These are phyloP conservation scores for Phytophthora colocasiae DNA, from an alignment of 352 stramenopile species.

Conservation along the genomic window DNA sequence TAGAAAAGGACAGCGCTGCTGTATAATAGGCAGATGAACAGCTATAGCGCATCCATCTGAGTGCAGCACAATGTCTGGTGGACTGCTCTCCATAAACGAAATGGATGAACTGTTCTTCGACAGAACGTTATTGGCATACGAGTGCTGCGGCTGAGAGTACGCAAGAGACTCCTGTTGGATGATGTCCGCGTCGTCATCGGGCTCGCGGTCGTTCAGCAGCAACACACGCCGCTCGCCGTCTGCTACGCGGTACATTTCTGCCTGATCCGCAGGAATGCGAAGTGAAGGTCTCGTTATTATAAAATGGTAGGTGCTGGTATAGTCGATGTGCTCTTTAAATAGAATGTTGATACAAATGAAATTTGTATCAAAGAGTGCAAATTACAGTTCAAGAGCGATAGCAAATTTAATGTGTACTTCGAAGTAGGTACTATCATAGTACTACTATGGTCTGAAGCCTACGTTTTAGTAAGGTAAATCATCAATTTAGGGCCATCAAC, in stretches of 20 bases:
- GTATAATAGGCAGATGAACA: constrained; percentile 45
- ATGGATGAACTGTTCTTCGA: constrained; percentile 12
- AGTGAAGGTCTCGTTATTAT: neutral
- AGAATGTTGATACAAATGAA: neutral
- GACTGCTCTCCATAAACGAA: constrained; percentile 14
- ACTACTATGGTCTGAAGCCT: neutral
- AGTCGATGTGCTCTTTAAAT: constrained; percentile 16
- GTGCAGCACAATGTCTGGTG: constrained; percentile 58
- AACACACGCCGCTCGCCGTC: constrained; percentile 28
- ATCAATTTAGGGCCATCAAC: too few species aligned
- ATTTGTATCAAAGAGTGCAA: constrained; percentile 18
- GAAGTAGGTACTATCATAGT: too few species aligned
- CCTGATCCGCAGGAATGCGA: neutral
- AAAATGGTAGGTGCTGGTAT: neutral
- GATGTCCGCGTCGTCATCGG: neutral
- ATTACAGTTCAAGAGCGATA: neutral
- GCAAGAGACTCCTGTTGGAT: neutral
- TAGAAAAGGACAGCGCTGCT: constrained; percentile 44
- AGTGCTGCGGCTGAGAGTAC: neutral
- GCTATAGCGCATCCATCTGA: constrained; percentile 57
- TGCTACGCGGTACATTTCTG: constrained; percentile 27
- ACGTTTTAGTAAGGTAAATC: too few species aligned
- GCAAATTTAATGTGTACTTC: too few species aligned
- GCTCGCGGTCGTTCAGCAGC: constrained; percentile 11
- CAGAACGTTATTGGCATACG: neutral